Base-by-base conservation (phyloP, 345 rosid species). In the Lagerstroemia speciosa region DNA sequence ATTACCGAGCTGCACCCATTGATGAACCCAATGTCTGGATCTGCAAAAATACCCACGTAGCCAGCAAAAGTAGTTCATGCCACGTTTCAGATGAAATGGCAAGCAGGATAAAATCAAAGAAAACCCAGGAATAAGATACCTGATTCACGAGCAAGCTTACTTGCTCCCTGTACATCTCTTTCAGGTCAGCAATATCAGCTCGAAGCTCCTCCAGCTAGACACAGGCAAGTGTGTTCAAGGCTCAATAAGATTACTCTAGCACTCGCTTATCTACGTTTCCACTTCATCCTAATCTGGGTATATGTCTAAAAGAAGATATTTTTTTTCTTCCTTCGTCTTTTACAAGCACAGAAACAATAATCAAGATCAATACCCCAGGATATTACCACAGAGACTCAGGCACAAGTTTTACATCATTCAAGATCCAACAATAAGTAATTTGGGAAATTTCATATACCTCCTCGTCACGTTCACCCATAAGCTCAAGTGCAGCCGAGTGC, bases 131-230 rank as follows among this genome's bases (percentile, higher is more conserved):
- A 22, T 3, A 12, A 45, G 70, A 62, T 77, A 95, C 99, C 99
- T 92, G 87, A 79, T 95, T 90, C 74, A 95, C 99, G 67, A 95
- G 97, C 83, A 95, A 71, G 87, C 87, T 89, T 67, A 92, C 98
- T 88, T 95, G 99, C 86, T 95, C 99, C 83, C 94, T 90, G 78
- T 95, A 95, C 99, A 95, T 95, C 80, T 95, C 99, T 83, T 95
- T 95, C 87, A 95, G 79, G 83, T 95, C 99, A 55, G 86, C 83
- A 74, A 95, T 88, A 82, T 95, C 99, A 11, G 89, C 91, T 16
- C 97, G 88, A 43, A 95, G 98, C 82, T 95, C 99, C 84, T 95
- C 99, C 96, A 95, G 78, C 98, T 95, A 77, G 17, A 78, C 71
- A 81, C 17, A 50, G 9, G 69, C 71, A 78, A 69, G 7, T 55